phyloP scores from a whole-genome alignment of 2,329 filamentous ascomycete species.

The Magnaporthiopsis rhizophila region DNA sequence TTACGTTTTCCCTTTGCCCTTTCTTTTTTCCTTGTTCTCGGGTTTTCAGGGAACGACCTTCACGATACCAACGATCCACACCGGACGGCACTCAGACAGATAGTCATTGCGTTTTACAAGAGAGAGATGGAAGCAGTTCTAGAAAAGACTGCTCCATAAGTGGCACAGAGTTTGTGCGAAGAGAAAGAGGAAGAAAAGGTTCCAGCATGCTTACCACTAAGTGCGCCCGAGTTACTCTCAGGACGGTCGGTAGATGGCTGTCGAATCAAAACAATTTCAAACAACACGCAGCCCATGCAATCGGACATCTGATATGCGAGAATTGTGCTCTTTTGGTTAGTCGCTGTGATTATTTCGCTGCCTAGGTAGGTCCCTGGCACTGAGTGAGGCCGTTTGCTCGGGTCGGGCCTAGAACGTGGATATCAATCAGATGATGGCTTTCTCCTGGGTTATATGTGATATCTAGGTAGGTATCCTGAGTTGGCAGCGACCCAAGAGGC shows the following conservation, averaged over 20 bases:
- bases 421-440: no score
- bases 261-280: not conserved
- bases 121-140: not conserved
- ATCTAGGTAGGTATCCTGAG: no score
- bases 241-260: not conserved
- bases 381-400: no score
- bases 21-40: constrained; percentile 7
- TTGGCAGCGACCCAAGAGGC: no score
- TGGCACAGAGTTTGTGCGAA: not conserved
- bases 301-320: not conserved
- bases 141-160: not conserved
- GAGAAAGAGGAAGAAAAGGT: not conserved
- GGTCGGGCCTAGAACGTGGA: no score
- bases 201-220: not conserved
- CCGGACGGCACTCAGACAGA: not conserved
- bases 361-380: no score
- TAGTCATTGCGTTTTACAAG: not conserved
- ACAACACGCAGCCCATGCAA: not conserved
- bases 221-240: not conserved
- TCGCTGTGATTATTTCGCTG: no score
- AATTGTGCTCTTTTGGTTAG: no score
- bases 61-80: not conserved
- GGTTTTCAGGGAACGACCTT: constrained; percentile 1
- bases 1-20: constrained; percentile 5
- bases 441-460: no score